Base-by-base conservation (phyloP, 805 yeast species). In the Candida dajiaensis region DNA sequence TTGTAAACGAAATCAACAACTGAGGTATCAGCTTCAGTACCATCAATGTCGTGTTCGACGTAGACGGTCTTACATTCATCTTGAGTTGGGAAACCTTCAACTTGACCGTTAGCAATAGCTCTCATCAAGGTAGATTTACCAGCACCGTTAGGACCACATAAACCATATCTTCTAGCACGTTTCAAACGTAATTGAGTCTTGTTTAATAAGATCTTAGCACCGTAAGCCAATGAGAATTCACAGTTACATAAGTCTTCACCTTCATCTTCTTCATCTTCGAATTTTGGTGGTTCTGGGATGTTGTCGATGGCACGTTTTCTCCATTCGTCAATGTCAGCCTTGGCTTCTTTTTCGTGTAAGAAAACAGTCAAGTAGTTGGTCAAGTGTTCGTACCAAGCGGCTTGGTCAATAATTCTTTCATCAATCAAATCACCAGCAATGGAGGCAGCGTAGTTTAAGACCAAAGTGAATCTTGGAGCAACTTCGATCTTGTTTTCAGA, bases 181-280 rank as follows among this genome's bases (percentile, higher is more conserved):
- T 89, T 89, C 71, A 94, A 85, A 78, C 99, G 89, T 72, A 94
- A 83, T 80, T 92, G 97, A 63, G 99, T 94, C 78, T 94, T 92
- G 92, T 94, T 94, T 76, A 94, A 89, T 78, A 94, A 82, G 81
- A 94, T 94, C 88, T 94, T 94, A 68, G 99, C 99, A 92, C 99
- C 99, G 76, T 94, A 94, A 73, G 99, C 99, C 68, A 94, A 82
- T 52, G 99, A 94, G 90, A 94, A 94, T 84, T 94, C 99, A 86
- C 98, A 92, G 96, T 94, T 94, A 85, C 99, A 94, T 69, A 94
- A 81, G 71, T 94, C 98, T 80, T 94, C 98, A 78, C 98, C 99
- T 70, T 94, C 98, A 69, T 89, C 97, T 69, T 85, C 94, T 74
- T 85, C 92, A 67, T 90, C 97, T 76, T 92, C 98, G 74, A 89